A percentile compares a stretch with the other conserved stretches of the same genome.
Conservation (phyloP, 1,284 basidiomycete genomes). For the Bjerkandera adusta region DNA sequence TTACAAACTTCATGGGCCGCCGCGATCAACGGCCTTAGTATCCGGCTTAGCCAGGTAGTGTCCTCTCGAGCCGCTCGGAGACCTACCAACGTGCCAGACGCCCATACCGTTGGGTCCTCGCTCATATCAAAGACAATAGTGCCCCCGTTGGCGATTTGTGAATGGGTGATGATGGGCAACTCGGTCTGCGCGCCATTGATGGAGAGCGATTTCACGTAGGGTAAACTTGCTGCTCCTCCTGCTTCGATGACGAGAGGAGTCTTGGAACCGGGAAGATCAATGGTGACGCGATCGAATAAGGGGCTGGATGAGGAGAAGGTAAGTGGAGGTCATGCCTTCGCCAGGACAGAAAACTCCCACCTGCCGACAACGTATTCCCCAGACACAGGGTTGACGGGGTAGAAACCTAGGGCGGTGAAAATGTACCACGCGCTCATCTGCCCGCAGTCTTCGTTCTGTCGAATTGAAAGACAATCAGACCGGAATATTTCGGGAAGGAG, state of each 20-base stretch:
- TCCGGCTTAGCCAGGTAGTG: no score
- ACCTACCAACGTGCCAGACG: conserved; percentile 37
- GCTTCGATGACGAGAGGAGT: conserved; percentile 50
- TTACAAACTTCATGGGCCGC: no score
- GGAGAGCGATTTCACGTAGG: conserved; percentile 56
- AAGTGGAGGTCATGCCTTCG: not conserved
- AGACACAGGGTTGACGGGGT: conserved; percentile 82
- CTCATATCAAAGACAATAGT: conserved; percentile 68
- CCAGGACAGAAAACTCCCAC: conserved; percentile 33
- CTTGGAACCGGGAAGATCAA: conserved; percentile 47
- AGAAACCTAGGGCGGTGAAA: conserved; percentile 81
- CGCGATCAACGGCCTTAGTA: no score
- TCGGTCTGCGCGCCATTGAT: conserved; percentile 47
- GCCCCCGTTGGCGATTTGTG: conserved; percentile 54
- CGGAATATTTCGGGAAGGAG: no score
- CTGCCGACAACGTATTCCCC: conserved; percentile 73
- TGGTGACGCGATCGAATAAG: conserved; percentile 63
- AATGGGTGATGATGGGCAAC: conserved; percentile 53
- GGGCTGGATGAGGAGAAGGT: conserved; percentile 38
- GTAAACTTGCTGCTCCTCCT: conserved; percentile 44
- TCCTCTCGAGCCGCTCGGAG: not conserved
- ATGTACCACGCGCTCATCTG: conserved; percentile 90
- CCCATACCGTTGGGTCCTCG: conserved; percentile 37
- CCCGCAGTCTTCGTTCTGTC: conserved; percentile 83
- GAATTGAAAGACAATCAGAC: not conserved